Conservation (phyloP, 2,329 filamentous ascomycete species). For the Emericellopsis atlantica region DNA sequence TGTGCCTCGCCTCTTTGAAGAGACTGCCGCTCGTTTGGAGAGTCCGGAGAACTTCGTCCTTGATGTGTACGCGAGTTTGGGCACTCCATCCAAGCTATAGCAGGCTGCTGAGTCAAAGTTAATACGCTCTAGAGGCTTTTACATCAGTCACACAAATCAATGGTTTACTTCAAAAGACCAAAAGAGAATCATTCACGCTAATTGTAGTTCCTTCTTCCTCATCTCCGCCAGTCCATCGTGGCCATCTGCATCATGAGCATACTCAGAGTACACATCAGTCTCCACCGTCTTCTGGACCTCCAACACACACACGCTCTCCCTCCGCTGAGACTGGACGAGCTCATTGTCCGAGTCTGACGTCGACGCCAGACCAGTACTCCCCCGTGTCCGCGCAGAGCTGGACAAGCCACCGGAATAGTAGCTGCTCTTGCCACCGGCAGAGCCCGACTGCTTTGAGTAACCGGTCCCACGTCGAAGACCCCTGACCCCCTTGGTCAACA, state of each 20-base stretch:
- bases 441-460: background rate
- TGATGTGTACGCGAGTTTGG: no score
- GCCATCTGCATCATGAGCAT: background rate
- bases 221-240: background rate
- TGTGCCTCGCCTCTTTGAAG: background rate
- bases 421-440: background rate
- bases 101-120: no score
- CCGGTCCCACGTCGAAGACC: background rate
- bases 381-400: background rate
- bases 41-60: no score
- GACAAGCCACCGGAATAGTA: background rate
- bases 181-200: background rate
- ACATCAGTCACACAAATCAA: no score
- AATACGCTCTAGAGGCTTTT: no score
- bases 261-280: background rate
- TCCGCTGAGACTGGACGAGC: background rate
- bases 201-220: background rate
- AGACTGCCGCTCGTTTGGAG: no score
- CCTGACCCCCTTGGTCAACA: constrained; percentile 5
- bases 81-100: no score
- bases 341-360: background rate
- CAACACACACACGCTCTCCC: background rate
- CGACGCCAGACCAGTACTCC: background rate
- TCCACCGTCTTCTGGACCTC: background rate
- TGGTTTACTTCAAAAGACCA: no score